phyloP scores from a whole-genome alignment of 2,329 filamentous ascomycete genomes.

The Exophiala phaeomuriformis region DNA sequence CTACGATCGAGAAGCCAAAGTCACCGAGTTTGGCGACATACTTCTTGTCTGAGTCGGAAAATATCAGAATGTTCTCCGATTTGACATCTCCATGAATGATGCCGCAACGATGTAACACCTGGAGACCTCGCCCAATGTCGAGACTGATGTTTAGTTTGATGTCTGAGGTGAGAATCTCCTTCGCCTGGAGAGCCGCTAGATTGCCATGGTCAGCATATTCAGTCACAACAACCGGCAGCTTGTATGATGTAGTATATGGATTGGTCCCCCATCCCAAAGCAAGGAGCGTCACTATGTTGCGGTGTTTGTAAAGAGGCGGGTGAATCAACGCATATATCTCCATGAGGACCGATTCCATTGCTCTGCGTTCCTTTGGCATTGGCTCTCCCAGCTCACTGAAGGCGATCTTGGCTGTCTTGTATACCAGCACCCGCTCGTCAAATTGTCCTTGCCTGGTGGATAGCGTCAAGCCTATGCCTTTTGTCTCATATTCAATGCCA shows the following conservation, averaged over 20 bases:
- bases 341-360: slow-evolving; percentile 18
- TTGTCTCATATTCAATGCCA: slow-evolving; percentile 1
- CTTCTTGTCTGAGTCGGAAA: slow-evolving; percentile 17
- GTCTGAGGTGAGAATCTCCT: slow-evolving; percentile 3
- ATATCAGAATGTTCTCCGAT: slow-evolving; percentile 30
- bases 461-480: background rate
- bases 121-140: slow-evolving; percentile 28
- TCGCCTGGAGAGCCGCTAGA: slow-evolving; percentile 14
- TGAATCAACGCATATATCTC: slow-evolving; percentile 25
- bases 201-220: slow-evolving; percentile 27
- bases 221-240: slow-evolving; percentile 24
- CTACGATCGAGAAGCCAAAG: slow-evolving; percentile 27
- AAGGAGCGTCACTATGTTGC: slow-evolving; percentile 26
- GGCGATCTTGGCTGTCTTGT: slow-evolving; percentile 16
- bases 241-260: slow-evolving; percentile 13
- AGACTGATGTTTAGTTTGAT: slow-evolving; percentile 24
- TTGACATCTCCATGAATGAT: slow-evolving; percentile 31
- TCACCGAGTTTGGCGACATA: slow-evolving; percentile 28
- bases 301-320: slow-evolving; percentile 23
- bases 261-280: slow-evolving; percentile 25
- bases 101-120: slow-evolving; percentile 29
- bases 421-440: slow-evolving; percentile 5
- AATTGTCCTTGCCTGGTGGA: background rate
- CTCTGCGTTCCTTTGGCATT: slow-evolving; percentile 6
- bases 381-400: slow-evolving; percentile 15